Percentiles rank a stretch among this genome's conserved stretches.
phyloP scores from a whole-genome alignment of 305 asterid species.

The Andrographis paniculata region DNA sequence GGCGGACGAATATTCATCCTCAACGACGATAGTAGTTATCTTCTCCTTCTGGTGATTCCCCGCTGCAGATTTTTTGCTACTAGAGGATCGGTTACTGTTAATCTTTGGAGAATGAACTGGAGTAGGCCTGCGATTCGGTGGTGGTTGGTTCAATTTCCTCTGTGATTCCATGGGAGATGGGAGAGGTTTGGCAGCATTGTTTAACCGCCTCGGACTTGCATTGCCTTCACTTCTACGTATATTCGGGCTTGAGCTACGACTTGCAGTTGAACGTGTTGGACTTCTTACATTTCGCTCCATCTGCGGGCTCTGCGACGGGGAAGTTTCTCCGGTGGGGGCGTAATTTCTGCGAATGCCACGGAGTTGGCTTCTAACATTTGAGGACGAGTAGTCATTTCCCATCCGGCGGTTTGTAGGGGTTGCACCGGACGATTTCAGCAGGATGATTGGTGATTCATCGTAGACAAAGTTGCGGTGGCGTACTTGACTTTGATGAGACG shows the following conservation, averaged over 20 bases:
- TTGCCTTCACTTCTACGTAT: slow-evolving; percentile 23
- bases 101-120: slow-evolving; percentile 39
- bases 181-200: slow-evolving; percentile 41
- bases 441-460: slow-evolving; percentile 45
- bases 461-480: slow-evolving; percentile 39
- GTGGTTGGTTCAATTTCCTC: slow-evolving; percentile 34
- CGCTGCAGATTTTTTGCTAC: slow-evolving; percentile 29
- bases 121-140: slow-evolving; percentile 32
- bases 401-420: slow-evolving; percentile 26
- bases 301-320: slow-evolving; percentile 38
- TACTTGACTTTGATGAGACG: slow-evolving; percentile 25
- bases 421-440: slow-evolving; percentile 35
- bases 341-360: slow-evolving; percentile 34
- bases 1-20: slow-evolving; percentile 61
- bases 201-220: slow-evolving; percentile 30
- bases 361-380: slow-evolving; percentile 21
- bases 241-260: slow-evolving; percentile 28
- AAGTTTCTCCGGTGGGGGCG: slow-evolving; percentile 35
- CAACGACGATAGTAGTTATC: slow-evolving; percentile 25
- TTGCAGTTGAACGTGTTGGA: slow-evolving; percentile 39
- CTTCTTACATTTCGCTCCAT: slow-evolving; percentile 44
- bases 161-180: slow-evolving; percentile 43
- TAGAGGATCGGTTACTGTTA: slow-evolving; percentile 27
- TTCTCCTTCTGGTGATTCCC: slow-evolving; percentile 36
- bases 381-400: slow-evolving; percentile 23